phyloP scores from a whole-genome alignment of 139 green algal genomes.

The Coccomyxa sp. region DNA sequence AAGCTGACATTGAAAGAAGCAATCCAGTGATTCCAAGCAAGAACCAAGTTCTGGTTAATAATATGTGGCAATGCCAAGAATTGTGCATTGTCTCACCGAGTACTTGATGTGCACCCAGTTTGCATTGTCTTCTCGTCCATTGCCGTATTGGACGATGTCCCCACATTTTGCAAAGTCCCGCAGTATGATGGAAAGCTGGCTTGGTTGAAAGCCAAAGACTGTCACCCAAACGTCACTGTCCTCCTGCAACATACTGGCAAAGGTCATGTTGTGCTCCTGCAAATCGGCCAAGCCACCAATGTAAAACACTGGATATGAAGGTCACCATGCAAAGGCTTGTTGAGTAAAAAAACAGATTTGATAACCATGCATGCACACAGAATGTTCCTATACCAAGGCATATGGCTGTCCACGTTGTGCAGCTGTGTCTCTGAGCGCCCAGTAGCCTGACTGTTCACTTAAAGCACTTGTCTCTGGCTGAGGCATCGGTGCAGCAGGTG shows the following conservation, averaged over 20 bases:
- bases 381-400: too few relatives aligned
- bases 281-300: too few relatives aligned
- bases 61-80: too few relatives aligned
- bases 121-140: conserved; percentile 7
- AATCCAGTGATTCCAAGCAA: neutral
- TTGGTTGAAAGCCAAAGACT: conserved; percentile 43
- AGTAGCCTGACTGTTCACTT: neutral
- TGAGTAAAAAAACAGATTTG: too few relatives aligned
- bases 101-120: conserved; percentile 59
- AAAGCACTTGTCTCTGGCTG: neutral
- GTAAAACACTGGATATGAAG: too few relatives aligned
- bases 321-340: too few relatives aligned
- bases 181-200: conserved; percentile 24
- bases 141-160: conserved; percentile 40
- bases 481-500: neutral
- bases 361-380: too few relatives aligned
- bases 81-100: conserved; percentile 13
- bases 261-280: neutral
- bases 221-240: conserved; percentile 40
- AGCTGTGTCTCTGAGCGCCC: too few relatives aligned
- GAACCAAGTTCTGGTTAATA: neutral
- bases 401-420: too few relatives aligned
- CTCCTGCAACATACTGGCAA: conserved; percentile 3
- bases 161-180: conserved; percentile 46
- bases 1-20: neutral